Base-by-base conservation (phyloP, 176 grass and related monocot species). In the Cymbopogon citratus region DNA sequence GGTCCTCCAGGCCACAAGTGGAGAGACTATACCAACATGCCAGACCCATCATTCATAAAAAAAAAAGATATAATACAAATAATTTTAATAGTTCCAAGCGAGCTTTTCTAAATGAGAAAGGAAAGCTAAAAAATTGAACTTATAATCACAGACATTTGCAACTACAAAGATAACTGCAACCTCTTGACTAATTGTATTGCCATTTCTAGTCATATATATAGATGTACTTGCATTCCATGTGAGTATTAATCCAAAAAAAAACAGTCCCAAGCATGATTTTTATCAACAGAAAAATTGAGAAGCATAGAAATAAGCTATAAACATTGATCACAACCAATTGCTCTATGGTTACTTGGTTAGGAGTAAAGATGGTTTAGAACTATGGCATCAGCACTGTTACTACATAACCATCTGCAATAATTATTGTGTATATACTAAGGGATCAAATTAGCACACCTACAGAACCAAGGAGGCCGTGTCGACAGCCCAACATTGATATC, bases 401-500 rank as follows among this genome's bases (percentile, higher is more conserved):
- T 71, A 36, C 0, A 49, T 36, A 77, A 75, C 12, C 29, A 78
- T 60, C 33, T 39, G 67, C 38, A 79, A 23, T 56, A 10, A 81
- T 44, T 15, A 75, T 78, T 34, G n/a, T 35, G 51, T 27, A 57
- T 77, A 10, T 67, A 59, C 28, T 77, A 77, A 75, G 38, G 36
- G 52, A 77, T 71, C 1, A 62, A n/a, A 75, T 61, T 49, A 40
- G 45, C 74, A 66, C 81, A 99, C 96, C 96, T 99, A 83, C 96
- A 99, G 73, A 86, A 73, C 96, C 96, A 99, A 71, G 96, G 96
- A 36, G 92, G 92, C 9, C 75, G 59, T 51, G 87, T 78, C 28
- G 96, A 99, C 43, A 99, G 73, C 13, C 96, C 92, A 46, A 99
- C 90, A 80, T 86, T 93, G 57, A 91, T 86, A 83, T 99, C 96